A percentile compares a stretch with the other conserved stretches of the same genome.
phyloP scores from a whole-genome alignment of 1,284 basidiomycete species.

The Mycosarcoma mackinlayi region DNA sequence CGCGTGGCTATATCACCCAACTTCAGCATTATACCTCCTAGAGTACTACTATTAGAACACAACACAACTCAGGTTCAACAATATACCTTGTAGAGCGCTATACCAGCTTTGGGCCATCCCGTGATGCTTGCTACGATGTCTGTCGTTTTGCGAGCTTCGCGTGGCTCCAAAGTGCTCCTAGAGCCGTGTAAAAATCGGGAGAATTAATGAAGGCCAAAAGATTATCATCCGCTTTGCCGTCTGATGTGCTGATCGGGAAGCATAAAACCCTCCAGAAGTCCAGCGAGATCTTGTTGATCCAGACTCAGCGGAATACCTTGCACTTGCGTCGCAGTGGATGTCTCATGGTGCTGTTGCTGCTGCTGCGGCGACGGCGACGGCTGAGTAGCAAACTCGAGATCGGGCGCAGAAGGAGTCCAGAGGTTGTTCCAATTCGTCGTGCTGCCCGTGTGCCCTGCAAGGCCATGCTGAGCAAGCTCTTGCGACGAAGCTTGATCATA shows the following conservation, averaged over 20 bases:
- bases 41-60: too few relatives aligned
- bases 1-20: too few relatives aligned
- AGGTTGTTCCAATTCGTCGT: not conserved
- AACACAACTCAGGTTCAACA: too few relatives aligned
- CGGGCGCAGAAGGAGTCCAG: not conserved
- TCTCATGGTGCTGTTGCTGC: conserved; percentile 5
- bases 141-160: too few relatives aligned
- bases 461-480: not conserved
- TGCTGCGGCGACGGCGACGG: conserved; percentile 1
- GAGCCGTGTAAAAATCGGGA: too few relatives aligned
- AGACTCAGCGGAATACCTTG: not conserved
- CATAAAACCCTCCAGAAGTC: conserved; percentile 15
- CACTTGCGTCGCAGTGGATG: not conserved
- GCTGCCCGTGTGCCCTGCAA: not conserved
- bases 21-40: too few relatives aligned
- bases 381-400: not conserved
- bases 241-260: conserved; percentile 3
- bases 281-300: conserved; percentile 15
- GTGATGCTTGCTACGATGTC: too few relatives aligned
- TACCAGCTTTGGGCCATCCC: too few relatives aligned
- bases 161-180: too few relatives aligned
- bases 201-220: too few relatives aligned
- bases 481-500: not conserved
- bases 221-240: not conserved
- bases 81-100: too few relatives aligned